Percentiles rank a stretch among this genome's conserved stretches.
phyloP scores from a whole-genome alignment of 1,284 basidiomycete species.

The Cryptococcus wingfieldii region DNA sequence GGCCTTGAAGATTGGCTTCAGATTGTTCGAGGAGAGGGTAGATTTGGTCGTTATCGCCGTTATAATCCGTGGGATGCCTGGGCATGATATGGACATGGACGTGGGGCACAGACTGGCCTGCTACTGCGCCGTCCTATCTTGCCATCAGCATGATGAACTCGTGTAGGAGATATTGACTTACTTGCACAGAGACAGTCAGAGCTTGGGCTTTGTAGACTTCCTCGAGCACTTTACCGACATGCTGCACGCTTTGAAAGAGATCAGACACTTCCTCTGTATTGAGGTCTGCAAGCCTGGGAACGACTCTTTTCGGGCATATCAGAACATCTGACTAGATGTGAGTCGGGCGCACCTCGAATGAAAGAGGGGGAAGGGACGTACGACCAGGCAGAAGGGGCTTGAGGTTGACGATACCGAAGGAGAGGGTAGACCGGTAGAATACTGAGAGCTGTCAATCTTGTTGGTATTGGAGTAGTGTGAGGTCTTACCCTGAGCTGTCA shows the following conservation, averaged over 20 bases:
- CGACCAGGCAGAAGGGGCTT: conserved; percentile 90
- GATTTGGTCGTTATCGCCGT: conserved; percentile 64
- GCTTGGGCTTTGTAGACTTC: conserved; percentile 50
- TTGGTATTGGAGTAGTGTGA: not conserved
- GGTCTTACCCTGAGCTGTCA: conserved; percentile 60
- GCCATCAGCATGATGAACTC: not conserved
- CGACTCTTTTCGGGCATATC: conserved; percentile 71
- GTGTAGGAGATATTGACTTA: conserved; percentile 35
- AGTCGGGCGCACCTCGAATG: not conserved
- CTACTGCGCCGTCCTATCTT: conserved; percentile 71
- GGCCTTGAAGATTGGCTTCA: conserved; percentile 49
- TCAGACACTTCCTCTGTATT: conserved; percentile 65
- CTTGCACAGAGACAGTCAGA: conserved; percentile 78
- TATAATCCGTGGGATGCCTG: conserved; percentile 59
- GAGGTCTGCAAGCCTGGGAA: conserved; percentile 71
- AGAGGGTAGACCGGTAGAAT: conserved; percentile 67
- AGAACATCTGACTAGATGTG: conserved; percentile 65
- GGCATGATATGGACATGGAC: conserved; percentile 88
- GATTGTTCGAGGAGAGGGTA: conserved; percentile 70
- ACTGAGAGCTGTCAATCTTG: conserved; percentile 37
- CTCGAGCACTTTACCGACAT: conserved; percentile 48
- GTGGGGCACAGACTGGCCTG: conserved; percentile 81
- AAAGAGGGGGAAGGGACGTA: conserved; percentile 51
- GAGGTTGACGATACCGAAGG: conserved; percentile 83
- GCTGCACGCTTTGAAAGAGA: conserved; percentile 69